Conservation (phyloP, 2,329 filamentous ascomycete genomes). For the Pseudogymnoascus sp. region DNA sequence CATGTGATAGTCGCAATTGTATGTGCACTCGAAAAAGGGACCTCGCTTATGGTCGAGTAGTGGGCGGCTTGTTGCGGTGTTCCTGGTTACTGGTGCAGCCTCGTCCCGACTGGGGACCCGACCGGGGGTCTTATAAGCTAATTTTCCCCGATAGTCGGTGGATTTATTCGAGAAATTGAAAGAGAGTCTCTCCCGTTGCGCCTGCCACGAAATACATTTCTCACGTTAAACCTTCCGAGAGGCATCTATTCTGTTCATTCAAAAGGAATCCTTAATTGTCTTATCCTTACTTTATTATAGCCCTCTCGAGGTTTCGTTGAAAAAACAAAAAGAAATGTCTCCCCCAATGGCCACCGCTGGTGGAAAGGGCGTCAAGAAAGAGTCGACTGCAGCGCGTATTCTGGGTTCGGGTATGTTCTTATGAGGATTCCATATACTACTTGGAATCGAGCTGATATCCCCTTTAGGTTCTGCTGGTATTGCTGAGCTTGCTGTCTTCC, state of each 20-base stretch:
- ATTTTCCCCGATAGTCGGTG: slow-evolving; percentile 5
- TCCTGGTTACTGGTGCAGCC: slow-evolving; percentile 5
- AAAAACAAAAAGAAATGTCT: slow-evolving; percentile 7
- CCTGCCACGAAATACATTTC: not conserved
- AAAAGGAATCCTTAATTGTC: slow-evolving; percentile 8
- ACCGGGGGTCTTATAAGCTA: not conserved
- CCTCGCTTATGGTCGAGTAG: slow-evolving; percentile 1
- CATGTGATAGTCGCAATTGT: slow-evolving; percentile 2
- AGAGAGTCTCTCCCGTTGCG: not conserved
- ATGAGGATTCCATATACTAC: slow-evolving; percentile 8
- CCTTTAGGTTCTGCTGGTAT: slow-evolving; percentile 81
- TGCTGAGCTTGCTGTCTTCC: slow-evolving; percentile 86
- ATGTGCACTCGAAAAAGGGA: not conserved
- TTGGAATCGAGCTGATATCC: slow-evolving; percentile 14
- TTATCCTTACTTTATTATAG: slow-evolving; percentile 1
- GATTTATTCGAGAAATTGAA: slow-evolving; percentile 9
- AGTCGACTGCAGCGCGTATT: slow-evolving; percentile 82
- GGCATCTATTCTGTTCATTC: not conserved
- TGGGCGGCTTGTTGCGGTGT: not conserved
- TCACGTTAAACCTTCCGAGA: not conserved
- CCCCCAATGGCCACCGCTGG: slow-evolving; percentile 26
- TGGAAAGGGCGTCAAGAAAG: slow-evolving; percentile 64
- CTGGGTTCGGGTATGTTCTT: slow-evolving; percentile 72
- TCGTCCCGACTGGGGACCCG: not conserved
- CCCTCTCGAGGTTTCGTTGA: slow-evolving; percentile 2